phyloP scores from a whole-genome alignment of 345 rosid species.

The Lumnitzera racemosa region DNA sequence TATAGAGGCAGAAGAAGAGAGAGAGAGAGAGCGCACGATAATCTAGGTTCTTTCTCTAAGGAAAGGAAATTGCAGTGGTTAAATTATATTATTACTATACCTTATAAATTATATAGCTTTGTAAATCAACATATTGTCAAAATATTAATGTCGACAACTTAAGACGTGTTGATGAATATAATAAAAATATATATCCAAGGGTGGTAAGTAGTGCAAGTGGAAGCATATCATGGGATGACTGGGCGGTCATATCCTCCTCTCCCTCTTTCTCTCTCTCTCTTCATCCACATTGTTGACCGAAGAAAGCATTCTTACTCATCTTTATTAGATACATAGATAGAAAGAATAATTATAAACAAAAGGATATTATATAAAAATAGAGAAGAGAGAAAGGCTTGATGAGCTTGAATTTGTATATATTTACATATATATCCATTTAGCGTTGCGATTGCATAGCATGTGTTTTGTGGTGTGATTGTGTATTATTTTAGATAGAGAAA shows the following conservation, averaged over 20 bases:
- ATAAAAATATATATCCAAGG: neutral
- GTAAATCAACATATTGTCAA: neutral
- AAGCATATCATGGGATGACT: conserved; percentile 44
- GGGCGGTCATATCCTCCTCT: conserved; percentile 32
- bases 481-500: no score
- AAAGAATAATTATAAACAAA: no score
- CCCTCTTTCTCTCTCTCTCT: neutral
- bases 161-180: neutral
- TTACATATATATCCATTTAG: no score
- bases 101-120: no score
- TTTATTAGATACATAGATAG: no score
- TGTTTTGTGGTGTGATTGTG: no score
- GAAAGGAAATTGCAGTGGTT: neutral
- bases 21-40: conserved; percentile 20
- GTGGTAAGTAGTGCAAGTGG: conserved; percentile 38
- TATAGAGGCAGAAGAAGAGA: conserved; percentile 42
- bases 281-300: neutral
- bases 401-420: no score
- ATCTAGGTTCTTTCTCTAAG: conserved; percentile 23
- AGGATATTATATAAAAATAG: no score
- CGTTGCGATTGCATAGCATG: no score
- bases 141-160: neutral
- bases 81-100: no score
- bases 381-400: no score
- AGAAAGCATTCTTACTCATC: neutral